A percentile compares a stretch with the other conserved stretches of the same genome.
These are phyloP conservation scores for Cystobasidium tubakii DNA, from an alignment of 768 basidiomycete genomes.

Conservation along the genomic window DNA sequence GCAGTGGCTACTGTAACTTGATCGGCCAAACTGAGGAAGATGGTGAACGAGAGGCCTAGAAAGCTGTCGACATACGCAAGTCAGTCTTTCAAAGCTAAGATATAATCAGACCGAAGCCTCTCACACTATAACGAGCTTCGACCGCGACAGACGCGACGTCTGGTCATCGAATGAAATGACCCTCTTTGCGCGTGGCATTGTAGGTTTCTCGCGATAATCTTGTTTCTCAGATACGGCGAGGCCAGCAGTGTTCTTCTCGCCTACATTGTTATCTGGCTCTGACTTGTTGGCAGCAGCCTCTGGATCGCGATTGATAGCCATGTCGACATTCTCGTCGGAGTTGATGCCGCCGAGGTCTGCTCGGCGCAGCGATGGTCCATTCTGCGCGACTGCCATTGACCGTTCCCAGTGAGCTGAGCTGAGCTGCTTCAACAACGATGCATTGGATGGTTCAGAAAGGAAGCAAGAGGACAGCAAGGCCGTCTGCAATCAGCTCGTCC, in stretches of 20 bases:
- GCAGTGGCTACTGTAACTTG: conserved; percentile 45
- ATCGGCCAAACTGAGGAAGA: conserved; percentile 48
- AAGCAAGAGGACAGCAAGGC: background rate
- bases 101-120: background rate
- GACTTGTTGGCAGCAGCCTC: background rate
- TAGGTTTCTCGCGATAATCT: background rate
- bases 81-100: background rate
- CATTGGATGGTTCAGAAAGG: background rate
- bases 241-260: background rate
- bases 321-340: background rate
- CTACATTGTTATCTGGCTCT: background rate
- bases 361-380: background rate
- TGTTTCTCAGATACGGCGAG: background rate
- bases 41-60: conserved; percentile 46
- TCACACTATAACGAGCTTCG: conserved; percentile 21
- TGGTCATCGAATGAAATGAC: conserved; percentile 27
- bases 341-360: background rate
- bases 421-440: background rate
- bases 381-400: background rate
- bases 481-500: background rate
- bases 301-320: background rate
- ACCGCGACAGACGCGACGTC: conserved; percentile 15
- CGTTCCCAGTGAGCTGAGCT: background rate
- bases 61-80: conserved; percentile 38
- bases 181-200: conserved; percentile 9